Conservation (phyloP, 352 stramenopile genomes). For the Thraustotheca clavata region DNA sequence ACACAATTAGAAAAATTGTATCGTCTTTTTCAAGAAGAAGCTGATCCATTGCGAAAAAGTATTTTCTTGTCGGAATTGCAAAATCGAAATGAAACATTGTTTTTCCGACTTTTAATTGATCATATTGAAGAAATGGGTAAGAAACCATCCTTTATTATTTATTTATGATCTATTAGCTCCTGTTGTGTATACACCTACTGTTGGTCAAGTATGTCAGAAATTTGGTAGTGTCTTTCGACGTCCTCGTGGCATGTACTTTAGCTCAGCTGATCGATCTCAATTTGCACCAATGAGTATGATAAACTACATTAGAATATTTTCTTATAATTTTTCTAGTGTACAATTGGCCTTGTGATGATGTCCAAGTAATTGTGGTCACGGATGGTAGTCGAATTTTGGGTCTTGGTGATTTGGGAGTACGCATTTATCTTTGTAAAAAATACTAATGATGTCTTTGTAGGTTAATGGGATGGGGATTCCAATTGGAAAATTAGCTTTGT, state of each 20-base stretch:
- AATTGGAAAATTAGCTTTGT: slow-evolving; percentile 92
- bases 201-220: slow-evolving; percentile 90
- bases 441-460: slow-evolving; percentile 50
- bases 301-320: too few relatives aligned
- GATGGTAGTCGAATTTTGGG: slow-evolving; percentile 94
- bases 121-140: slow-evolving; percentile 89
- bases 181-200: slow-evolving; percentile 96
- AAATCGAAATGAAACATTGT: slow-evolving; percentile 95
- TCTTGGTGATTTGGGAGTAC: slow-evolving; percentile 88
- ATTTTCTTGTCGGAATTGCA: slow-evolving; percentile 91
- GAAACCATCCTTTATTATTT: slow-evolving; percentile 18
- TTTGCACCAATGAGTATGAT: slow-evolving; percentile 54
- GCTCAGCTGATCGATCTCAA: slow-evolving; percentile 84
- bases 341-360: slow-evolving; percentile 95
- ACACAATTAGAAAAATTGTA: slow-evolving; percentile 71
- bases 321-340: slow-evolving; percentile 77
- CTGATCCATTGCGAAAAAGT: slow-evolving; percentile 87
- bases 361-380: slow-evolving; percentile 95
- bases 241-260: slow-evolving; percentile 94
- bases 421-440: not conserved
- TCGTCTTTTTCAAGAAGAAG: slow-evolving; percentile 50
- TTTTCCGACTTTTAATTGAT: slow-evolving; percentile 89
- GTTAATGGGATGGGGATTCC: slow-evolving; percentile 88
- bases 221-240: slow-evolving; percentile 88
- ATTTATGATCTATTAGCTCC: not conserved